Base-by-base conservation (phyloP, 352 stramenopile genomes). In the Blastocystis sp. region DNA sequence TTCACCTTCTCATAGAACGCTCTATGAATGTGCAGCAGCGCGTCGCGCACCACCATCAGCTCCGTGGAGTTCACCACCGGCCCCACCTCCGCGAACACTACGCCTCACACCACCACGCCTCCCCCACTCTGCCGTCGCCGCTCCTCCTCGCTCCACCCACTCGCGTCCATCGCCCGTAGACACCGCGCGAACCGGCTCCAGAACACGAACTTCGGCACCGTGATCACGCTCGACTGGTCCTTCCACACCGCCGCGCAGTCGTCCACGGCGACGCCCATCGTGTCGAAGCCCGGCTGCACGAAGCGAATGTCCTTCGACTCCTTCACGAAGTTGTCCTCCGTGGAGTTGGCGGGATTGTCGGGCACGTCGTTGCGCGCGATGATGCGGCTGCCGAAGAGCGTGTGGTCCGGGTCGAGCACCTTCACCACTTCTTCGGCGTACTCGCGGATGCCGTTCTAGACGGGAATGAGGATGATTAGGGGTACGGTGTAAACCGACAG, bases 361-460 rank as follows among this genome's bases (percentile, higher is more conserved):
- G 74, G 74, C 21, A 84, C 60, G 41, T 84, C 74, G 28, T 84
- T 64, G 34, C 74, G 74, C 34, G 74, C 74, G n/a, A 84, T 84
- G 23, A 84, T 41, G 21, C 74, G 74, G 69, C 60, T 84, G 10
- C 74, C 74, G 41, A 84, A 84, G 1, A 84, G 53, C 34, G 21
- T 21, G n/a, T 43, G 48, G 17, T 66, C n/a, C 2, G 74, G 74
- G 52, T 84, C 74, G 21, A 84, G 65, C 14, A 67, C 52, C 28
- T 56, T 23, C 9, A 84, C 56, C 3, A 84, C 34, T 23, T 62
- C 74, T 53, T 67, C 53, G 53, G 74, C 74, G 61, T 84, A 84
- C 43, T 67, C 56, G 41, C 74, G 74, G 66, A 84, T 23, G 61
- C 74, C 74, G 48, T 84, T 84, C 74, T 84, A 48, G 9, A 28